These are phyloP conservation scores for Pseudogymnoascus sp. DNA, from an alignment of 2,329 filamentous ascomycete genomes.

Conservation along the genomic window DNA sequence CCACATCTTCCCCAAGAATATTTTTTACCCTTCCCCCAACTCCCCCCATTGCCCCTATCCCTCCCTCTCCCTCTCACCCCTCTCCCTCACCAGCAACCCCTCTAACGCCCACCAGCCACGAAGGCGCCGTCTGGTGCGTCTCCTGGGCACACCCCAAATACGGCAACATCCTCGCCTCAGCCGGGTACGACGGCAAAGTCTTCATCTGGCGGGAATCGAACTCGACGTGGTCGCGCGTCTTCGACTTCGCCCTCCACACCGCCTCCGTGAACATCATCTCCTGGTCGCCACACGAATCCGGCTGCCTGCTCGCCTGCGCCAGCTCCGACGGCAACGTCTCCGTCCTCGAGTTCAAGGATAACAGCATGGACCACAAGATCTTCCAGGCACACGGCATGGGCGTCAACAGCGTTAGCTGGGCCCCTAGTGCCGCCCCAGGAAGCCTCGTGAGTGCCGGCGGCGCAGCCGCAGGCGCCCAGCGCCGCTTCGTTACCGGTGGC, in stretches of 20 bases:
- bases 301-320: slow-evolving; percentile 89
- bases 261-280: slow-evolving; percentile 94
- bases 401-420: slow-evolving; percentile 95
- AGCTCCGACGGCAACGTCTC: slow-evolving; percentile 89
- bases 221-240: slow-evolving; percentile 73
- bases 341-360: slow-evolving; percentile 95
- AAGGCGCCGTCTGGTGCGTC: slow-evolving; percentile 96
- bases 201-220: slow-evolving; percentile 92
- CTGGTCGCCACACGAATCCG: slow-evolving; percentile 95
- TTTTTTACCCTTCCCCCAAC: background rate
- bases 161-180: slow-evolving; percentile 92
- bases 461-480: slow-evolving; percentile 54
- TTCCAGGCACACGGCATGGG: slow-evolving; percentile 90
- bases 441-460: slow-evolving; percentile 70
- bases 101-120: slow-evolving; percentile 56
- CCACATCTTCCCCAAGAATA: background rate
- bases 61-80: background rate
- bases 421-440: slow-evolving; percentile 75
- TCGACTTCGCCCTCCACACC: slow-evolving; percentile 89
- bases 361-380: slow-evolving; percentile 80
- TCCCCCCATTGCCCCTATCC: background rate
- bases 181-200: slow-evolving; percentile 95
- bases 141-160: slow-evolving; percentile 98
- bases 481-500: slow-evolving; percentile 89
- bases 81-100: slow-evolving; percentile 4